These are phyloP conservation scores for Irineochytrium annulatum DNA, from an alignment of 192 early-diverging fungal species.

Conservation along the genomic window DNA sequence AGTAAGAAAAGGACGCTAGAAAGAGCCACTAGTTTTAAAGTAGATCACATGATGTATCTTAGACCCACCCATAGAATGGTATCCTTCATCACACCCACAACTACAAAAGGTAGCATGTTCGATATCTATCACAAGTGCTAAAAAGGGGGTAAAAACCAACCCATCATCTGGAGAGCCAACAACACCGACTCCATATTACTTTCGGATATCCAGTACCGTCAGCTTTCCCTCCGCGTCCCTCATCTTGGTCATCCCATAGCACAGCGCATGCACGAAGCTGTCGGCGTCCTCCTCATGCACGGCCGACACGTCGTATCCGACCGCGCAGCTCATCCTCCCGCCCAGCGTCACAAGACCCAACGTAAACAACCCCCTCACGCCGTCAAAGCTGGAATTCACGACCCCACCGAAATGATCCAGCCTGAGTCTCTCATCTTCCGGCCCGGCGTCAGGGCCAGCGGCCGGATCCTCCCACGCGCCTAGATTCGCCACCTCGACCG, in stretches of 20 bases:
- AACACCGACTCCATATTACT: conserved; percentile 4
- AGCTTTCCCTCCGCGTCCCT: not conserved
- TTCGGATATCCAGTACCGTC: conserved; percentile 10
- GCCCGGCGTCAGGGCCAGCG: conserved; percentile 15
- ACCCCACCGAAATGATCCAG: conserved; percentile 31
- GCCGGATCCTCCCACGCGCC: conserved; percentile 42
- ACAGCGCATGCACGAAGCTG: conserved; percentile 26
- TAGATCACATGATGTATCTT: too few relatives aligned
- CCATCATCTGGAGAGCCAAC: not conserved
- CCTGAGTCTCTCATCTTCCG: conserved; percentile 15
- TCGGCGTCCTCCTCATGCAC: conserved; percentile 36
- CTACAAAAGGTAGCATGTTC: too few relatives aligned
- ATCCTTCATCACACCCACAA: too few relatives aligned
- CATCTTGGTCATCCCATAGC: conserved; percentile 14
- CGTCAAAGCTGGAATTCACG: conserved; percentile 37
- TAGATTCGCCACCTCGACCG: conserved; percentile 43
- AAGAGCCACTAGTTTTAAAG: too few relatives aligned
- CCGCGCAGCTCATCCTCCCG: conserved; percentile 26
- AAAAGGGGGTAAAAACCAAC: too few relatives aligned
- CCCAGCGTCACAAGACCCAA: conserved; percentile 40
- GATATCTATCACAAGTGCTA: too few relatives aligned
- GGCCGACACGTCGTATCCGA: conserved; percentile 26
- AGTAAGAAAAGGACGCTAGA: too few relatives aligned
- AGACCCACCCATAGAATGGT: too few relatives aligned
- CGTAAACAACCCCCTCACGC: conserved; percentile 38